A percentile compares a stretch with the other conserved stretches of the same genome.
Evolutionary conservation across 2,329 filamentous ascomycete genomes (phyloP).

Genomic region (Fusarium pseudonygamai): DNA sequence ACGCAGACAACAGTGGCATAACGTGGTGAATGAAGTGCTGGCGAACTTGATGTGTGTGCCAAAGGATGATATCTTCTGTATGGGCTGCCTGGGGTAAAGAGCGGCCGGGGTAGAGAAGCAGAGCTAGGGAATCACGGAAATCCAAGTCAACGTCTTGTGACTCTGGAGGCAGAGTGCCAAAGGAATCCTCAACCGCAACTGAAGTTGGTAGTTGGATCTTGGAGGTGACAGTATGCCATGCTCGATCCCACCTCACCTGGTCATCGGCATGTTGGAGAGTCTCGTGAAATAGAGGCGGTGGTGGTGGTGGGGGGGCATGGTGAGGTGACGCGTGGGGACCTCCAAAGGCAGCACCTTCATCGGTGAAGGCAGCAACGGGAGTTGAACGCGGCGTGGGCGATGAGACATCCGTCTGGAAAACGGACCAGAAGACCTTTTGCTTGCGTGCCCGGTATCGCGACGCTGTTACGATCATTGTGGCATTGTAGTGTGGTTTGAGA

Average conservation of each 20-base stretch:
- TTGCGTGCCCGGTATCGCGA: constrained; percentile 59
- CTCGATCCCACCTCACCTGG: constrained; percentile 67
- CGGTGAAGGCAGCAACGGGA: constrained; percentile 49
- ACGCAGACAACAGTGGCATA: constrained; percentile 63
- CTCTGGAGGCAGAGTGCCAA: constrained; percentile 58
- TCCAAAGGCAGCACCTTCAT: constrained; percentile 59
- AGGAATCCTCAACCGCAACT: constrained; percentile 64
- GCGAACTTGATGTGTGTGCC: constrained; percentile 70
- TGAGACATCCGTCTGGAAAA: constrained; percentile 63
- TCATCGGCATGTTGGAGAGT: constrained; percentile 50
- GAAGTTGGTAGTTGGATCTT: constrained; percentile 66
- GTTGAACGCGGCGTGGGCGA: constrained; percentile 57
- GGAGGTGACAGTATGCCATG: constrained; percentile 70
- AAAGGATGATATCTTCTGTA: constrained; percentile 66
- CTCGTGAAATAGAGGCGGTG: constrained; percentile 34
- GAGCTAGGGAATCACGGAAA: constrained; percentile 63
- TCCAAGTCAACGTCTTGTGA: constrained; percentile 54
- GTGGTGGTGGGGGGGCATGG: constrained; percentile 32
- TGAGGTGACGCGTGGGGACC: constrained; percentile 46
- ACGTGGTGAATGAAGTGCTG: constrained; percentile 69
- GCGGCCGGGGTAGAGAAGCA: constrained; percentile 60
- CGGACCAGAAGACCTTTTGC: constrained; percentile 63
- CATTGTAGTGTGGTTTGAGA: constrained; percentile 26
- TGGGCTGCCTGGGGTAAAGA: constrained; percentile 60
- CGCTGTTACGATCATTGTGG: constrained; percentile 46